These are phyloP conservation scores for Skeletonema grethae DNA, from an alignment of 108 stramenopile species.

Conservation along the genomic window DNA sequence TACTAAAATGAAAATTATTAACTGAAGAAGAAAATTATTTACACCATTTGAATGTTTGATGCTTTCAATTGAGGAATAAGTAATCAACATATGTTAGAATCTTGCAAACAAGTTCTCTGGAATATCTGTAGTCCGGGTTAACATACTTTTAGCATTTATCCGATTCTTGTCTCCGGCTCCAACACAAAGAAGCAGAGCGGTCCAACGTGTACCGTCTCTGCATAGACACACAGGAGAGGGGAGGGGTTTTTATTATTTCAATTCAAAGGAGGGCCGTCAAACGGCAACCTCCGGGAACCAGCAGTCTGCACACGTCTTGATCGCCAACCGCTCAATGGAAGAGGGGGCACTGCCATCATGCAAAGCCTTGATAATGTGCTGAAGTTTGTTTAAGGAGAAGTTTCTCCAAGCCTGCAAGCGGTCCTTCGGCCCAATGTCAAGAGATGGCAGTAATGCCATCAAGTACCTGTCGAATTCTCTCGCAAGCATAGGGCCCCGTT, in stretches of 20 bases:
- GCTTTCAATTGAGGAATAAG: background rate
- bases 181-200: background rate
- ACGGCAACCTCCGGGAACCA: background rate
- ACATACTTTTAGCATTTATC: background rate
- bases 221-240: background rate
- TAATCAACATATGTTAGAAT: too few species aligned
- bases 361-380: background rate
- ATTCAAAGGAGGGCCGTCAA: background rate
- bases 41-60: background rate
- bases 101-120: too few species aligned
- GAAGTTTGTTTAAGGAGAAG: slow-evolving; percentile 19
- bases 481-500: slow-evolving; percentile 23
- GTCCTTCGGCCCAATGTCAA: slow-evolving; percentile 13
- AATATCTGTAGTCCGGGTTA: background rate
- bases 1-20: slow-evolving; percentile 2
- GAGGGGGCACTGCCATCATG: background rate
- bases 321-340: background rate
- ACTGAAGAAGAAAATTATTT: background rate
- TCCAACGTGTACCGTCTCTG: background rate
- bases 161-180: background rate
- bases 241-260: background rate
- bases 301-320: background rate
- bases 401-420: slow-evolving; percentile 27
- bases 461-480: slow-evolving; percentile 36
- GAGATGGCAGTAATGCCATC: slow-evolving; percentile 21